These are phyloP conservation scores for Talaromyces wortmannii DNA, from an alignment of 495 filamentous ascomycete genomes.

Conservation along the genomic window DNA sequence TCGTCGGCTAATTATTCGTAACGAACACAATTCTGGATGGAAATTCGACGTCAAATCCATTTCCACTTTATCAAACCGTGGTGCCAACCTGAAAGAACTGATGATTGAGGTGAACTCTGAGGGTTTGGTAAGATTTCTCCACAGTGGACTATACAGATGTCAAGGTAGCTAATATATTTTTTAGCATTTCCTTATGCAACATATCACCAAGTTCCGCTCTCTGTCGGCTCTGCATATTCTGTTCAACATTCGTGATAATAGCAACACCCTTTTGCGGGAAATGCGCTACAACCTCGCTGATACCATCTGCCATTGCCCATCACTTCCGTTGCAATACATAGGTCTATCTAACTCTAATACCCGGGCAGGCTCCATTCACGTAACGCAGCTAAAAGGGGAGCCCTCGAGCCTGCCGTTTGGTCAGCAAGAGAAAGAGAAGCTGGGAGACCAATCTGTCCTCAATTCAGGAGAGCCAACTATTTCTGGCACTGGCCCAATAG, in stretches of 20 bases:
- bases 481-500: background rate
- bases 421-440: background rate
- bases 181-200: constrained; percentile 6
- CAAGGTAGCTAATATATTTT: background rate
- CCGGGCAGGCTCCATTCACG: background rate
- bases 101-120: constrained; percentile 41
- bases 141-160: background rate
- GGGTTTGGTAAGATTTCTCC: constrained; percentile 30
- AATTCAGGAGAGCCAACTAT: too few species aligned
- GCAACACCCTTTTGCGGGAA: background rate
- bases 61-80: constrained; percentile 37
- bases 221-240: constrained; percentile 8
- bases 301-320: background rate
- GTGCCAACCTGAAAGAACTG: constrained; percentile 43
- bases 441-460: too few species aligned
- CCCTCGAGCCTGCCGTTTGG: background rate
- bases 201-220: constrained; percentile 3
- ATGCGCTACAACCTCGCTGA: constrained; percentile 2
- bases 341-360: constrained; percentile 1
- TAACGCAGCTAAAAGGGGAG: background rate
- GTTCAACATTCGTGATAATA: constrained; percentile 1
- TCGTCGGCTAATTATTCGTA: constrained; percentile 17
- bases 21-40: constrained; percentile 41
- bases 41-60: constrained; percentile 45
- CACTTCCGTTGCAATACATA: constrained; percentile 4